A percentile compares a stretch with the other conserved stretches of the same genome.
Conservation (phyloP, 352 stramenopile genomes). For the Thalassiosira hispida region DNA sequence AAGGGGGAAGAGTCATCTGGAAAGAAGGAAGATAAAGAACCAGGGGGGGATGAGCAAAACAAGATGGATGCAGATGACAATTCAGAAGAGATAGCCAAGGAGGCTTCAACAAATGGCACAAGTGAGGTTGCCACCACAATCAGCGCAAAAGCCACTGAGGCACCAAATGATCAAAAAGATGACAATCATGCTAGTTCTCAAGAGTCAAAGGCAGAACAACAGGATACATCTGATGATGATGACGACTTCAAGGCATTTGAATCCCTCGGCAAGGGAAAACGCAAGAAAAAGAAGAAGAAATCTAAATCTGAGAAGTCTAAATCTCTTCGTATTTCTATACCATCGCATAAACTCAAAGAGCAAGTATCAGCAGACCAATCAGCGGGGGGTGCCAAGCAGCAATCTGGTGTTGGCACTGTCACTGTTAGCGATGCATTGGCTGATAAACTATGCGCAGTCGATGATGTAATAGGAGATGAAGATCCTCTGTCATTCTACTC, state of each 20-base stretch:
- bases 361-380: not conserved
- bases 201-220: slow-evolving; percentile 5
- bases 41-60: no score
- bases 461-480: slow-evolving; percentile 34
- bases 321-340: slow-evolving; percentile 20
- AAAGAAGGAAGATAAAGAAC: no score
- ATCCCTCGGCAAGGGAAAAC: not conserved
- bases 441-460: slow-evolving; percentile 1
- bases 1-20: no score
- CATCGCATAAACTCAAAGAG: slow-evolving; percentile 11
- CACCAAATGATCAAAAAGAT: not conserved
- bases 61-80: no score
- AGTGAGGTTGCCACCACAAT: slow-evolving; percentile 3
- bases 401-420: not conserved
- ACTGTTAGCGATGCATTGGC: not conserved
- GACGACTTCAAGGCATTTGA: slow-evolving; percentile 12
- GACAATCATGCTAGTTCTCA: not conserved
- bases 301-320: slow-evolving; percentile 15
- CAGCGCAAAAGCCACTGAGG: not conserved
- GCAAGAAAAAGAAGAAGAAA: slow-evolving; percentile 16
- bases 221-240: slow-evolving; percentile 15
- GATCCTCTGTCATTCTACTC: slow-evolving; percentile 68
- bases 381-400: not conserved
- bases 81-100: not conserved
- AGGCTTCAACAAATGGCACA: not conserved